Base-by-base conservation (phyloP, 2,329 filamentous ascomycete genomes). In the Alternaria sp. region DNA sequence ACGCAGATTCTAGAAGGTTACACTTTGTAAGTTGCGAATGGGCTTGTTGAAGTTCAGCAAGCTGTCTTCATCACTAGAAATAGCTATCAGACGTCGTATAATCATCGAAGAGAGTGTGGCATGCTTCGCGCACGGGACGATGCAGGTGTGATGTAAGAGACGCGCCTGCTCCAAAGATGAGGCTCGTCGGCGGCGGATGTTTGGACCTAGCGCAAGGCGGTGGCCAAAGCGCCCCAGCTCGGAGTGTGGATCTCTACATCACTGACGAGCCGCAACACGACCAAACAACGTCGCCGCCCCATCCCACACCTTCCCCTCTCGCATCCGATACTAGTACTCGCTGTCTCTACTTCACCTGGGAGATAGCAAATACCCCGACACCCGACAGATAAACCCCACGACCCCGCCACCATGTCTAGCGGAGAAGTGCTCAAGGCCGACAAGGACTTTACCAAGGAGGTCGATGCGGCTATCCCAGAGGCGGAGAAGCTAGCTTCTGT, bases 401-500 rank as follows among this genome's bases (percentile, higher is more conserved):
- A 65, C 70, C 69, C 71, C 73, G 72, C 72, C 77, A 79, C 74
- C 59, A 97, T 97, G 93, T 91, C 93, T 77, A 92, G 93, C 83
- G 89, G 89, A 82, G 83, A 87, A 77, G 83, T 89, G 74, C 80
- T 96, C 82, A 97, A 96, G 88, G 93, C 95, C 78, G 96, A 99
- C 86, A 97, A 97, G 91, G 96, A 99, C 89, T 97, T 92, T 88
- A 91, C 92, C 79, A 97, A 97, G 85, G 94, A 98, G 83, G 93
- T 93, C 77, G 94, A 98, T 86, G 89, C 91, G 83, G 89, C 93
- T 83, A 90, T 99, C 73, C 92, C 93, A 54, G 93, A 97, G 83
- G 93, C 93, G 63, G 90, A 98, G 86, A 87, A 91, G 84, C 88
- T 97, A 73, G 93, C 94, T 72, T 90, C 94, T 87, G 94, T 96